Conservation (phyloP, 2,329 filamentous ascomycete genomes). For the Aureobasidium sp. region DNA sequence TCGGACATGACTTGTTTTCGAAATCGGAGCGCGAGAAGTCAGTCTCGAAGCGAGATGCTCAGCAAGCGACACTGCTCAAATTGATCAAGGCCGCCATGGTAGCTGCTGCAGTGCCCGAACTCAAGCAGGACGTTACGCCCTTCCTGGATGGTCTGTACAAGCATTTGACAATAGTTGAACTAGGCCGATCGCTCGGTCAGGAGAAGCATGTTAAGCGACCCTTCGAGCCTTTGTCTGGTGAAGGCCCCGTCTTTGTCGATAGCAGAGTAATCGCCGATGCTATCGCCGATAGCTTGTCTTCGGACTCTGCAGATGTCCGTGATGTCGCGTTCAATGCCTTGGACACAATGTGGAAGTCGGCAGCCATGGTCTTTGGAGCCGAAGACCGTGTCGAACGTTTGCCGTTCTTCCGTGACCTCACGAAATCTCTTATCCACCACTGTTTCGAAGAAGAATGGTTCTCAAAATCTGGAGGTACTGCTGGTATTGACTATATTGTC, state of each 20-base stretch:
- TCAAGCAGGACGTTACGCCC: constrained; percentile 66
- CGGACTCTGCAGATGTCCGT: constrained; percentile 71
- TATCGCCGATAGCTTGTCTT: constrained; percentile 82
- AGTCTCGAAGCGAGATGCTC: constrained; percentile 75
- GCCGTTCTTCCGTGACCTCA: constrained; percentile 77
- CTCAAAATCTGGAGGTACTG: constrained; percentile 84
- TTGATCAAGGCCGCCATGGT: constrained; percentile 84
- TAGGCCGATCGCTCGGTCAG: constrained; percentile 77
- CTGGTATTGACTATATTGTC: constrained; percentile 82
- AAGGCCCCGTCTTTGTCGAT: constrained; percentile 81
- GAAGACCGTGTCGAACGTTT: constrained; percentile 65
- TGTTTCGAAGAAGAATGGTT: constrained; percentile 99
- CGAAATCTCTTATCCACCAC: constrained; percentile 81
- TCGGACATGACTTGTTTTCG: constrained; percentile 63
- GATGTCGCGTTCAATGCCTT: constrained; percentile 77
- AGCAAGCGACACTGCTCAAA: constrained; percentile 76
- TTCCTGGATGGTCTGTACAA: constrained; percentile 77
- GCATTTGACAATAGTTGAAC: constrained; percentile 85
- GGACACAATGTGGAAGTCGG: constrained; percentile 68
- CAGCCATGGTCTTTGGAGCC: constrained; percentile 71
- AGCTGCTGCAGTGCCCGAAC: constrained; percentile 72
- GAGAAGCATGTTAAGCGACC: constrained; percentile 67
- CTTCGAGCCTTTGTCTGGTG: constrained; percentile 79
- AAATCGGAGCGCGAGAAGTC: constrained; percentile 74
- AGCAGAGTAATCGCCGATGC: constrained; percentile 82